A percentile compares a stretch with the other conserved stretches of the same genome.
phyloP scores from a whole-genome alignment of 768 basidiomycete genomes.

The Boletus rubropictus region DNA sequence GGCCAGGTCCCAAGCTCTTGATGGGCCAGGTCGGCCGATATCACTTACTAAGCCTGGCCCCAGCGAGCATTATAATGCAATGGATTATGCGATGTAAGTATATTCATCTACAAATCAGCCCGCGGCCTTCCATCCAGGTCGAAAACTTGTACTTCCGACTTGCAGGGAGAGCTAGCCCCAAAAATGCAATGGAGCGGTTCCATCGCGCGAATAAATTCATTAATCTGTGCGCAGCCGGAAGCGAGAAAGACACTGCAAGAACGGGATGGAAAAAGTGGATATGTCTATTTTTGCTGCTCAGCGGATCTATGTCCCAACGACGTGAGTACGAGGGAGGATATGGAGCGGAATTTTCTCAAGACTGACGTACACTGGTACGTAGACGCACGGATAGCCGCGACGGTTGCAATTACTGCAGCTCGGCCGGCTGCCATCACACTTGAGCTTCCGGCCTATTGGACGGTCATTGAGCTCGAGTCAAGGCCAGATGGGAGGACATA shows the following conservation, averaged over 20 bases:
- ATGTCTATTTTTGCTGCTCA: constrained; percentile 30
- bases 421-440: constrained; percentile 62
- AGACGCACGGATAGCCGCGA: constrained; percentile 52
- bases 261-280: constrained; percentile 1
- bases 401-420: constrained; percentile 62
- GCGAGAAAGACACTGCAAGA: constrained; percentile 19
- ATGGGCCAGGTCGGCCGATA: not conserved
- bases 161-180: constrained; percentile 4
- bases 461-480: not conserved
- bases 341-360: constrained; percentile 3
- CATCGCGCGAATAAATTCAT: constrained; percentile 22
- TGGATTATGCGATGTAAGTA: constrained; percentile 29
- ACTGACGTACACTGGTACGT: constrained; percentile 58
- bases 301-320: constrained; percentile 16
- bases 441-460: constrained; percentile 58
- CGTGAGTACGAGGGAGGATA: constrained; percentile 8
- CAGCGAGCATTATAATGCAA: constrained; percentile 13
- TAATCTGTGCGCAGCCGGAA: constrained; percentile 12
- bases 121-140: constrained; percentile 11
- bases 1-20: not conserved
- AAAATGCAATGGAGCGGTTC: constrained; percentile 9
- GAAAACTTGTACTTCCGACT: constrained; percentile 1
- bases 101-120: constrained; percentile 13
- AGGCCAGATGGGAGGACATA: constrained; percentile 18
- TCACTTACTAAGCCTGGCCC: not conserved